Evolutionary conservation across 768 basidiomycete species (phyloP).

Genomic region (Boletus barrowsii): DNA sequence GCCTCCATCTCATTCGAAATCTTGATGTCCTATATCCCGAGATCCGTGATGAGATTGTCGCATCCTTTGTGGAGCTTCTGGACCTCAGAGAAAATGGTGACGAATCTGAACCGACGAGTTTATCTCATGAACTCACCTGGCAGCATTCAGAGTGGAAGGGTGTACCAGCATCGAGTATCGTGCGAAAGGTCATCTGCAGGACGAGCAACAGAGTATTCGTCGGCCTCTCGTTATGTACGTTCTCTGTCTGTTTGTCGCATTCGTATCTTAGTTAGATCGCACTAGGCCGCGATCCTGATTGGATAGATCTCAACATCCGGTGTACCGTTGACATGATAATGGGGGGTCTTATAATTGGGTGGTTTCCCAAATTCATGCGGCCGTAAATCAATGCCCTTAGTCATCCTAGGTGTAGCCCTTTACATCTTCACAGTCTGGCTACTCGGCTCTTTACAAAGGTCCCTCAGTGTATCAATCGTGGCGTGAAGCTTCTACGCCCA

Average conservation of each 20-base stretch:
- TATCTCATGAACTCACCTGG: not conserved
- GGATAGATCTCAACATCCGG: slow-evolving; percentile 29
- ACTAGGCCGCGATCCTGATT: slow-evolving; percentile 40
- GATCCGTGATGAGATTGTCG: slow-evolving; percentile 43
- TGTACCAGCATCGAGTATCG: not conserved
- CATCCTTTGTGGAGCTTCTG: slow-evolving; percentile 40
- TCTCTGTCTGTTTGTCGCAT: not conserved
- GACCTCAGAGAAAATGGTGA: slow-evolving; percentile 2
- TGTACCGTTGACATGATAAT: slow-evolving; percentile 30
- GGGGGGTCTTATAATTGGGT: not conserved
- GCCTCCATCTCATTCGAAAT: slow-evolving; percentile 30
- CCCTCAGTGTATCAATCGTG: slow-evolving; percentile 1
- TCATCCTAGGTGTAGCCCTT: not conserved
- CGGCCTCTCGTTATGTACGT: slow-evolving; percentile 32
- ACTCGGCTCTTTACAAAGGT: not conserved
- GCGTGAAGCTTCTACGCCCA: slow-evolving; percentile 22
- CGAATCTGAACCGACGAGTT: not conserved
- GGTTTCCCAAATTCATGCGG: not conserved
- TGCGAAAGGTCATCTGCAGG: not conserved
- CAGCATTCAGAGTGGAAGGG: not conserved
- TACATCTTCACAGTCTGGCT: not conserved
- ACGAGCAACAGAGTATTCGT: not conserved
- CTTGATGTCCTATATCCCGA: slow-evolving; percentile 37
- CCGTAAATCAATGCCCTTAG: not conserved
- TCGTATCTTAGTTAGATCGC: not conserved